These are phyloP conservation scores for Globisporangium nunn DNA, from an alignment of 352 stramenopile species.

Conservation along the genomic window DNA sequence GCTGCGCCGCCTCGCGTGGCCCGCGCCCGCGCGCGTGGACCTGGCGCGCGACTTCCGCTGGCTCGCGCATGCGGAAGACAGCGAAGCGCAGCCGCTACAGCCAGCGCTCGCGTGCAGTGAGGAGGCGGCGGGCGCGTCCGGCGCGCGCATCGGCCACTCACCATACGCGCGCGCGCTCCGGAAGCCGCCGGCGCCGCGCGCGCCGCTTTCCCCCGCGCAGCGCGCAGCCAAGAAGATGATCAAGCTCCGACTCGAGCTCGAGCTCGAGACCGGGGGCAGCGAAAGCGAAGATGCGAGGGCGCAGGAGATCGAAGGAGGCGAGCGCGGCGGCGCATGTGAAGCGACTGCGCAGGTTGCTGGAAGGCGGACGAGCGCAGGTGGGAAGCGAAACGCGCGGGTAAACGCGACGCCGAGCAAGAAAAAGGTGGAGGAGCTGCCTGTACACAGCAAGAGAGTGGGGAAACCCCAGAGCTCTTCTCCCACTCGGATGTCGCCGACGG, in stretches of 20 bases:
- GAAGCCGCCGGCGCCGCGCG: conserved; percentile 12
- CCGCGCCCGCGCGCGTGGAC: conserved; percentile 24
- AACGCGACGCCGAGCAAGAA: neutral
- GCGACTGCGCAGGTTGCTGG: too few relatives aligned
- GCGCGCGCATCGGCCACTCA: too few relatives aligned
- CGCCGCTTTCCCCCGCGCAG: conserved; percentile 31
- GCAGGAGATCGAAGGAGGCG: neutral
- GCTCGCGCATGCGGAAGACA: conserved; percentile 17
- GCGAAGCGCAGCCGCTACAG: conserved; percentile 4
- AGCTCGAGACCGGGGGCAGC: too few relatives aligned
- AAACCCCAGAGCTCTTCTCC: neutral
- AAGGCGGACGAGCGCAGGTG: too few relatives aligned
- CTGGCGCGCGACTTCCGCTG: conserved; percentile 35
- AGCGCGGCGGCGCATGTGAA: too few relatives aligned
- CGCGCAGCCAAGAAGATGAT: conserved; percentile 49
- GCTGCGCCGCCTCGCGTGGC: conserved; percentile 30
- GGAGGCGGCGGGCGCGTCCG: too few relatives aligned
- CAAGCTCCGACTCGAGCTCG: conserved; percentile 35
- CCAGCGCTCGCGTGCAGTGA: neutral
- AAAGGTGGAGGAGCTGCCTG: neutral
- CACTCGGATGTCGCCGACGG: neutral
- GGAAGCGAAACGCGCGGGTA: too few relatives aligned
- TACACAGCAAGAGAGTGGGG: too few relatives aligned
- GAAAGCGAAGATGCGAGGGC: neutral
- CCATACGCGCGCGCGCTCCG: conserved; percentile 30